Evolutionary conservation across 768 basidiomycete genomes (phyloP).

Genomic region (Ephemerocybe angulata): DNA sequence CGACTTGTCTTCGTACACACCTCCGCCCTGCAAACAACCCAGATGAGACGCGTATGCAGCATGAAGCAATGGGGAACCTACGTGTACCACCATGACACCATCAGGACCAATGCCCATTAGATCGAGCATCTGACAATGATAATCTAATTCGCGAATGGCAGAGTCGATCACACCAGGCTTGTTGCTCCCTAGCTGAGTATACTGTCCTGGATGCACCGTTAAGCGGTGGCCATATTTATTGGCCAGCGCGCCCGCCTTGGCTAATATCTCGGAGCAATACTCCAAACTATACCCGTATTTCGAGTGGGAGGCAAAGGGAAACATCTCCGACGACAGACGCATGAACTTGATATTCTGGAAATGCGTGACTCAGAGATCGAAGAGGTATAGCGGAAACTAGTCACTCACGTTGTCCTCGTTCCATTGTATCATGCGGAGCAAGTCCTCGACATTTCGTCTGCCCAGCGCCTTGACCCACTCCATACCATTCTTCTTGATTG

Average conservation of each 20-base stretch:
- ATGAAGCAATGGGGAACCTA: constrained; percentile 27
- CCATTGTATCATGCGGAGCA: constrained; percentile 79
- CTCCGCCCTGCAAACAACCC: constrained; percentile 53
- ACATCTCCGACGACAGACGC: constrained; percentile 87
- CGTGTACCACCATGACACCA: constrained; percentile 85
- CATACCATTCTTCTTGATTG: constrained; percentile 75
- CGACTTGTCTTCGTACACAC: constrained; percentile 78
- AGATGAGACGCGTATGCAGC: background rate
- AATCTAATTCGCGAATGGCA: constrained; percentile 74
- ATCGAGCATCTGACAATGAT: constrained; percentile 87
- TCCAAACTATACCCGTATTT: constrained; percentile 77
- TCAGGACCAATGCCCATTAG: constrained; percentile 80
- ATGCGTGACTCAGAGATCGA: background rate
- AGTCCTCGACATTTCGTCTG: constrained; percentile 67
- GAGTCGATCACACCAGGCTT: constrained; percentile 69
- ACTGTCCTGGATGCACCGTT: constrained; percentile 89
- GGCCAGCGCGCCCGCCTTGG: constrained; percentile 61
- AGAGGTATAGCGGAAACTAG: background rate
- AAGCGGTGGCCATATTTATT: constrained; percentile 71
- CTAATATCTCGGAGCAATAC: constrained; percentile 59
- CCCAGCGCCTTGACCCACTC: constrained; percentile 83
- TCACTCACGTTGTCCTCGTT: constrained; percentile 73
- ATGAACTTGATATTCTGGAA: constrained; percentile 74
- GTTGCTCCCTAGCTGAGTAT: constrained; percentile 77
- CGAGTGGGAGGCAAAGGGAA: constrained; percentile 85